phyloP scores from a whole-genome alignment of 1,139 yeast species.

The Yamadazyma sp. region DNA sequence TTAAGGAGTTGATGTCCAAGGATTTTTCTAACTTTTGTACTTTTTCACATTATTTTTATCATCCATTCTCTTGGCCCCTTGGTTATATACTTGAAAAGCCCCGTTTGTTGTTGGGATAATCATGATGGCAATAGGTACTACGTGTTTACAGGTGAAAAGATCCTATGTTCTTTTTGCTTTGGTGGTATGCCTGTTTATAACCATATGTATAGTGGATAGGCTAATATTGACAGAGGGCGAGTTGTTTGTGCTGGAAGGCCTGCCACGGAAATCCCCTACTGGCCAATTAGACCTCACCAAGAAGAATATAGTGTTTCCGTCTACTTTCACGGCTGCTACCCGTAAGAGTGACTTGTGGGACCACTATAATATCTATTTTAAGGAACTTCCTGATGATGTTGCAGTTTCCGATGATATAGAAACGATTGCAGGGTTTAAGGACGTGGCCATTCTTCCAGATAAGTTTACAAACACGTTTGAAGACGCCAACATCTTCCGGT shows the following conservation, averaged over 20 bases:
- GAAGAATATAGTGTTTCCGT: conserved; percentile 14
- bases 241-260: background rate
- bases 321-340: conserved; percentile 4
- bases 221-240: background rate
- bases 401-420: conserved; percentile 1
- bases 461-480: background rate
- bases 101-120: too few species aligned
- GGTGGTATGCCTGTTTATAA: conserved; percentile 1
- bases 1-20: too few species aligned
- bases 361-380: conserved; percentile 15
- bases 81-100: too few species aligned
- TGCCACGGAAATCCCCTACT: background rate
- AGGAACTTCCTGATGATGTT: conserved; percentile 6
- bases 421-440: conserved; percentile 1
- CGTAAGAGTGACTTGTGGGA: conserved; percentile 9
- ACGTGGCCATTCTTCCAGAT: background rate
- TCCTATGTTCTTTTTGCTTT: background rate
- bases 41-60: too few species aligned
- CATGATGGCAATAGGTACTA: background rate
- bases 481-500: conserved; percentile 13
- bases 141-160: background rate
- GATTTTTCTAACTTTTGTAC: too few species aligned
- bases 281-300: background rate
- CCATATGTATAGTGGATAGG: background rate
- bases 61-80: too few species aligned